Evolutionary conservation across 108 stramenopile species (phyloP).

Genomic region (Skeletonema costatum): DNA sequence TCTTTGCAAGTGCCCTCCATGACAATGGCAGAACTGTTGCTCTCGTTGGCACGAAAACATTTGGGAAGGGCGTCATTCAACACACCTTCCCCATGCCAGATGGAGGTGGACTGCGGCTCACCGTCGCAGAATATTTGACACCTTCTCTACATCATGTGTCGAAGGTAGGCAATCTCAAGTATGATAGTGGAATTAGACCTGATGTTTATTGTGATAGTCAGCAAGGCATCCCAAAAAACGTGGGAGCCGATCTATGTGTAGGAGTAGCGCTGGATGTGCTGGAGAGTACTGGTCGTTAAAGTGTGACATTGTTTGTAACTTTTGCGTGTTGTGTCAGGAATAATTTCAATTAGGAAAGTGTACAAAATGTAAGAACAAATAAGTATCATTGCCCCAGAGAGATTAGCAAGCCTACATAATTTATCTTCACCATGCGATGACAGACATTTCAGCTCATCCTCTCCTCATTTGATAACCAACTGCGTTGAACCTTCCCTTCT

Average conservation of each 20-base stretch:
- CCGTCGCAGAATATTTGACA: conserved; percentile 85
- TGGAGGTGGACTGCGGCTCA: conserved; percentile 82
- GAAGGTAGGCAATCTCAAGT: conserved; percentile 64
- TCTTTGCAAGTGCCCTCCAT: conserved; percentile 75
- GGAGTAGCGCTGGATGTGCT: conserved; percentile 78
- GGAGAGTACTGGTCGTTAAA: conserved; percentile 23
- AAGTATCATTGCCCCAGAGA: too few relatives aligned
- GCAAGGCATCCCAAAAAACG: conserved; percentile 78
- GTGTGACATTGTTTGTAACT: not conserved
- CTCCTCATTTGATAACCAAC: conserved; percentile 49
- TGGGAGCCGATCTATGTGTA: conserved; percentile 82
- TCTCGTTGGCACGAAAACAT: conserved; percentile 74
- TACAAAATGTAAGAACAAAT: not conserved
- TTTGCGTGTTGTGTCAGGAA: not conserved
- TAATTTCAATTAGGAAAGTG: not conserved
- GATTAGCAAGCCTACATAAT: too few relatives aligned
- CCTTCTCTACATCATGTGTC: conserved; percentile 81
- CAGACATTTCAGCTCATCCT: not conserved
- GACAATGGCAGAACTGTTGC: conserved; percentile 83
- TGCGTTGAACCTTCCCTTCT: conserved; percentile 37
- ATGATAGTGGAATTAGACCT: conserved; percentile 74
- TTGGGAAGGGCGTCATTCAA: conserved; percentile 81
- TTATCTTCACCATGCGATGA: not conserved
- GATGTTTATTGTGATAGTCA: conserved; percentile 68
- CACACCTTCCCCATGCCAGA: conserved; percentile 92